Evolutionary conservation across 75 land plant species (phyloP).

Genomic region (Cunninghamia lanceolata): DNA sequence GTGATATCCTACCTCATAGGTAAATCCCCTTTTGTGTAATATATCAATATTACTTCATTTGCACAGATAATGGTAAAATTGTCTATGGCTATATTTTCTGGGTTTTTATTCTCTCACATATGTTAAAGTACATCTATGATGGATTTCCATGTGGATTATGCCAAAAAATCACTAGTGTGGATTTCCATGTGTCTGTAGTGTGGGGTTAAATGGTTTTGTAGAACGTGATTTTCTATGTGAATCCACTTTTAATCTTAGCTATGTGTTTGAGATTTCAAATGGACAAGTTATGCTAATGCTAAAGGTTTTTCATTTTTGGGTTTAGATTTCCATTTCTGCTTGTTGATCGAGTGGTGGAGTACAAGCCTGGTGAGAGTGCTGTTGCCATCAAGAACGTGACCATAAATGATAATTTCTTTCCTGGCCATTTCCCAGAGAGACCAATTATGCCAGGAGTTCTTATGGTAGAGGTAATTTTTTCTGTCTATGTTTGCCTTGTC

Average conservation of each 20-base stretch:
- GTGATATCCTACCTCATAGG: slow-evolving; percentile 90
- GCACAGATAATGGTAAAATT: not conserved
- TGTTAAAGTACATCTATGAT: not conserved
- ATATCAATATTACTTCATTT: not conserved
- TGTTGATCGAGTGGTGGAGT: slow-evolving; percentile 96
- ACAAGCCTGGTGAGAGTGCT: slow-evolving; percentile 84
- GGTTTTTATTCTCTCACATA: not conserved
- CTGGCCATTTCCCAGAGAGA: slow-evolving; percentile 98
- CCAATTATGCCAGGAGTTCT: slow-evolving; percentile 99
- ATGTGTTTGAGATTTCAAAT: not conserved
- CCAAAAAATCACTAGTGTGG: not conserved
- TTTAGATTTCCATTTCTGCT: slow-evolving; percentile 85
- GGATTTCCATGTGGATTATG: not conserved
- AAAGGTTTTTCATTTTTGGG: not conserved
- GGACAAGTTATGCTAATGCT: not conserved
- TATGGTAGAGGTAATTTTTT: slow-evolving; percentile 87
- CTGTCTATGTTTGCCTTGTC: not conserved
- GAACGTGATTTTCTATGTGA: not conserved
- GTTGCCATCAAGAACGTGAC: slow-evolving; percentile 99
- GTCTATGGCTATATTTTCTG: not conserved
- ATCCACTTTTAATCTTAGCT: not conserved
- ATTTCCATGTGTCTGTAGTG: not conserved
- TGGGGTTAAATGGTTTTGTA: not conserved
- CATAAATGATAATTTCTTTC: slow-evolving; percentile 96
- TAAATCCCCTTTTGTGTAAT: slow-evolving; percentile 6